Evolutionary conservation across 73 alveolate species (phyloP).

Genomic region (Tetrahymena borealis): DNA sequence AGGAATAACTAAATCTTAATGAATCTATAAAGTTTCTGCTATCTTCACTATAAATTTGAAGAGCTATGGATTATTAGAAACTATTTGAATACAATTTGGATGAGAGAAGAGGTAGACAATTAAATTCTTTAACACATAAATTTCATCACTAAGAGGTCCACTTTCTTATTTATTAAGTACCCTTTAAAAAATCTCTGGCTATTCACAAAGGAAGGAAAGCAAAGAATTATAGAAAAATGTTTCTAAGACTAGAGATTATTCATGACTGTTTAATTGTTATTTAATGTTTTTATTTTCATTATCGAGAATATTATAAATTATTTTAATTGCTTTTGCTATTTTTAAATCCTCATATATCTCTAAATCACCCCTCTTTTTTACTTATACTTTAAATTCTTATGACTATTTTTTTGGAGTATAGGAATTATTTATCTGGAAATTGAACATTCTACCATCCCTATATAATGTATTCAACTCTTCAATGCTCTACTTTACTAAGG

Average conservation of each 20-base stretch:
- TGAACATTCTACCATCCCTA: not conserved
- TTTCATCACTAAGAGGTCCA: not conserved
- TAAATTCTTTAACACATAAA: not conserved
- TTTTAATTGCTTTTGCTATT: not conserved
- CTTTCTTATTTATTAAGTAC: not conserved
- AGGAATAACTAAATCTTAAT: not conserved
- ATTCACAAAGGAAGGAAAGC: not conserved
- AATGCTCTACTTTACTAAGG: not conserved
- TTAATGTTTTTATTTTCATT: not conserved
- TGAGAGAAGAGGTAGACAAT: not conserved
- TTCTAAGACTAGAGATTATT: not conserved
- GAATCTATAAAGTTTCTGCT: not conserved
- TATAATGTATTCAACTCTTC: not conserved
- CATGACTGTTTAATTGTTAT: not conserved
- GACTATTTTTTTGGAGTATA: not conserved
- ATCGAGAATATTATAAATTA: not conserved
- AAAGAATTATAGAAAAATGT: not conserved
- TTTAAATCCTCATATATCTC: not conserved
- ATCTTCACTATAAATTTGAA: not conserved
- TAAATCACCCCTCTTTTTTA: not conserved
- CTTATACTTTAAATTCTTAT: not conserved
- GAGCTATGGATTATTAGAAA: not conserved
- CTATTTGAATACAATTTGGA: not conserved
- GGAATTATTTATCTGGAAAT: not conserved
- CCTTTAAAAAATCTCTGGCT: not conserved